Percentiles rank a stretch among this genome's conserved stretches.
Conservation (phyloP, 495 filamentous ascomycete species). For the Aspergillus heteromorphus region DNA sequence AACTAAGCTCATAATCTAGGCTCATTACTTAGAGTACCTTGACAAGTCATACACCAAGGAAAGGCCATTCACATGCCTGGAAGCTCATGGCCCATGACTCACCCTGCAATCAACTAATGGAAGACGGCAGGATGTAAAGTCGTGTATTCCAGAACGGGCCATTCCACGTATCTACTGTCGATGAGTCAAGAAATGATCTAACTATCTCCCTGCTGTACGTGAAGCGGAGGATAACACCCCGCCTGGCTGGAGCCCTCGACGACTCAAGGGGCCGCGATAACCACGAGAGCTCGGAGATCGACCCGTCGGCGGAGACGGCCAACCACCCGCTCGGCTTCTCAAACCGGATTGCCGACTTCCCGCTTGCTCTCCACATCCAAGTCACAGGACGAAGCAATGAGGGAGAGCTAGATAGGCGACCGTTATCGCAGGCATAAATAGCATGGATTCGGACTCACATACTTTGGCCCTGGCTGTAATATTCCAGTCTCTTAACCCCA, state of each 20-base stretch:
- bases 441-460: not conserved
- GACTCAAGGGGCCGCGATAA: not conserved
- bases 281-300: not conserved
- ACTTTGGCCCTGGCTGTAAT: not conserved
- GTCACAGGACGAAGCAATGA: not conserved
- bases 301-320: constrained; percentile 2
- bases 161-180: no score
- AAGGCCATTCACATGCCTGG: no score
- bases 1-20: no score
- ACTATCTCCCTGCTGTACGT: not conserved
- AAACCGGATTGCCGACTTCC: not conserved
- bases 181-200: not conserved
- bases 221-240: no score
- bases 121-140: no score
- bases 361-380: not conserved
- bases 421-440: not conserved
- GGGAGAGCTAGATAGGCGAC: not conserved
- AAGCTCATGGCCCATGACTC: no score
- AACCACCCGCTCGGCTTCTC: not conserved
- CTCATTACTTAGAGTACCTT: no score
- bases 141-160: no score
- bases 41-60: no score
- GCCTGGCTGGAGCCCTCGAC: not conserved
- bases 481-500: not conserved
- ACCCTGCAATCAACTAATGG: no score